Base-by-base conservation (phyloP, 1,284 basidiomycete genomes). In the Leccinum subspadiceum region DNA sequence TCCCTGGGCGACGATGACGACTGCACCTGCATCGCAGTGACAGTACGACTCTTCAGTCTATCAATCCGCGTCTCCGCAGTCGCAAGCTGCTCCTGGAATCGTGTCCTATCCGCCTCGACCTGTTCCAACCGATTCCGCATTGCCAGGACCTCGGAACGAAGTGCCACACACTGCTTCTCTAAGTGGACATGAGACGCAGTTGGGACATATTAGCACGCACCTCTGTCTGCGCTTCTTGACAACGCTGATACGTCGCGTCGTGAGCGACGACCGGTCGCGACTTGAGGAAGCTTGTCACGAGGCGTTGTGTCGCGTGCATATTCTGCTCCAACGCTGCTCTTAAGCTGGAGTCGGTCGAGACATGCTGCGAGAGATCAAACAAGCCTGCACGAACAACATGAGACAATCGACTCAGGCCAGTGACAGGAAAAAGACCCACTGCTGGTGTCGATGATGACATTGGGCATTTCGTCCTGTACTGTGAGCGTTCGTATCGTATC, bases 11-110 rank as follows among this genome's bases (percentile, higher is more conserved):
- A 73, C 33, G 67, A 59, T 57, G 75, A 72, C 46, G 68, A 57
- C 62, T 72, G 75, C 22, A 61, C 64, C 62, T 81, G 78, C 58
- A 80, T 71, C 9, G 78, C 75, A 52, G 75, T 73, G 5, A 89
- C 81, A 2, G 85, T 82, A 60, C 79, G 80, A 71, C 91, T 93
- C 67, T 81, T 82, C 55, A 87, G 70, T 44, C 91, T 82, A 68
- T 94, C 93, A 52, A 87, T 71, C n/a, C 86, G 84, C 64, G 82
- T 89, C 75, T 94, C 87, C 0, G 86, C 83, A 5, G 78, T 76
- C 5, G 82, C 69, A 26, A 94, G 82, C 49, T 86, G 83, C 39
- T 81, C 78, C 57, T 82, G 79, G 60, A 82, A 83, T 58, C 73
- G 73, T 56, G 87, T 82, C 54, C 80, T 84, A 62, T 87, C 79